Evolutionary conservation across 257 asterid species (phyloP).

Genomic region (Eustoma russellianum): DNA sequence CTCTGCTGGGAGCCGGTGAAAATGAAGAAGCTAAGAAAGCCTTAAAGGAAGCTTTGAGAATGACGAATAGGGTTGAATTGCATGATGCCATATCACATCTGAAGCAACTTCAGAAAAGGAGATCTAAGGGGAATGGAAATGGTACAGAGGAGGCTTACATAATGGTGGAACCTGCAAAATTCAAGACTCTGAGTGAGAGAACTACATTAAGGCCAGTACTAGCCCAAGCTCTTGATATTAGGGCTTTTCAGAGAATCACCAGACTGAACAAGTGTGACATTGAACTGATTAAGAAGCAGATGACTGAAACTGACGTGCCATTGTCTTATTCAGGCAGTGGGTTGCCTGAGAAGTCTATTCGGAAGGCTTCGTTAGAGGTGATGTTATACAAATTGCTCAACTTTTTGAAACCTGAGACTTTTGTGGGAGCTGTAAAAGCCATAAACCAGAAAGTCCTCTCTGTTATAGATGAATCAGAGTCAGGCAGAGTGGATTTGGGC

Average conservation of each 20-base stretch:
- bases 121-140: slow-evolving; percentile 56
- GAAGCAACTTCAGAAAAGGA: slow-evolving; percentile 90
- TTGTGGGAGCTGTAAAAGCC: slow-evolving; percentile 89
- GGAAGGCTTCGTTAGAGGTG: slow-evolving; percentile 88
- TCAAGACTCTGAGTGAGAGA: slow-evolving; percentile 66
- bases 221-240: slow-evolving; percentile 64
- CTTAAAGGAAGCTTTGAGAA: slow-evolving; percentile 85
- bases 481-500: slow-evolving; percentile 86
- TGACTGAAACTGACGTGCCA: slow-evolving; percentile 71
- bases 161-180: slow-evolving; percentile 62
- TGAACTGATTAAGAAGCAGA: slow-evolving; percentile 73
- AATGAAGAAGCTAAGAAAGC: slow-evolving; percentile 95
- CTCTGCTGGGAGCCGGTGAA: slow-evolving; percentile 91
- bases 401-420: slow-evolving; percentile 92
- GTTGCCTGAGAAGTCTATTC: slow-evolving; percentile 68
- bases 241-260: slow-evolving; percentile 88
- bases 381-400: slow-evolving; percentile 58
- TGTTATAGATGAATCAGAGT: slow-evolving; percentile 71
- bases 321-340: slow-evolving; percentile 78
- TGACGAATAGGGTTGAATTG: slow-evolving; percentile 90
- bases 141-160: slow-evolving; percentile 59
- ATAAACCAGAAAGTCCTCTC: slow-evolving; percentile 79
- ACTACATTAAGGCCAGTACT: slow-evolving; percentile 64
- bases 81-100: slow-evolving; percentile 84
- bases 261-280: slow-evolving; percentile 74